Conservation (phyloP, 345 rosid genomes). For the Durio zibethinus region DNA sequence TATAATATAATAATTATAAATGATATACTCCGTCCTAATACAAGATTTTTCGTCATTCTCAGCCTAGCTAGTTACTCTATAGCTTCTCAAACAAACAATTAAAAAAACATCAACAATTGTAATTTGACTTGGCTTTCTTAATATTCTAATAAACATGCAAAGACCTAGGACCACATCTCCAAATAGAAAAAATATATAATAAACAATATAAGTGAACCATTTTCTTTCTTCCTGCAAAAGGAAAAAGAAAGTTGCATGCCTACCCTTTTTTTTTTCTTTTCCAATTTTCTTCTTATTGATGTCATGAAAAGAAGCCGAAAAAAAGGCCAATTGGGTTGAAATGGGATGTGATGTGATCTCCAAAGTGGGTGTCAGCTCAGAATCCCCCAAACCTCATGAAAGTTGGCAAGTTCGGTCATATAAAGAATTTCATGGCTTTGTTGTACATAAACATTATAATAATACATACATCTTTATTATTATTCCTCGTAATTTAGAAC, state of each 20-base stretch:
- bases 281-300: not conserved
- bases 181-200: not conserved
- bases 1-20: too few species aligned
- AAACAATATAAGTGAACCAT: not conserved
- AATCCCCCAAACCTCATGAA: slow-evolving; percentile 7
- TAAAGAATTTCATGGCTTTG: not conserved
- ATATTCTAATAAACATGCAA: not conserved
- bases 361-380: slow-evolving; percentile 21
- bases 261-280: not conserved
- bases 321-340: not conserved
- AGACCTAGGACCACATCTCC: not conserved
- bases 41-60: too few species aligned
- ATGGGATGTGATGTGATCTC: slow-evolving; percentile 13
- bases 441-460: not conserved
- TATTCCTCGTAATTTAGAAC: not conserved
- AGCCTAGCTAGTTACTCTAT: too few species aligned
- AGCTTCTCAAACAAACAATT: not conserved
- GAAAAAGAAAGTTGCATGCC: not conserved
- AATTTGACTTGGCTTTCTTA: not conserved
- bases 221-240: not conserved
- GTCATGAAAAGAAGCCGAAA: not conserved
- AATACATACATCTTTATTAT: not conserved
- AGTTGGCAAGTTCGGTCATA: slow-evolving; percentile 15
- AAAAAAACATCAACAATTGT: not conserved
- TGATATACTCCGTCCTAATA: too few species aligned